Percentiles rank a stretch among this genome's conserved stretches.
These are phyloP conservation scores for Saccharomycopsis guyanensis DNA, from an alignment of 805 yeast species.

Conservation along the genomic window DNA sequence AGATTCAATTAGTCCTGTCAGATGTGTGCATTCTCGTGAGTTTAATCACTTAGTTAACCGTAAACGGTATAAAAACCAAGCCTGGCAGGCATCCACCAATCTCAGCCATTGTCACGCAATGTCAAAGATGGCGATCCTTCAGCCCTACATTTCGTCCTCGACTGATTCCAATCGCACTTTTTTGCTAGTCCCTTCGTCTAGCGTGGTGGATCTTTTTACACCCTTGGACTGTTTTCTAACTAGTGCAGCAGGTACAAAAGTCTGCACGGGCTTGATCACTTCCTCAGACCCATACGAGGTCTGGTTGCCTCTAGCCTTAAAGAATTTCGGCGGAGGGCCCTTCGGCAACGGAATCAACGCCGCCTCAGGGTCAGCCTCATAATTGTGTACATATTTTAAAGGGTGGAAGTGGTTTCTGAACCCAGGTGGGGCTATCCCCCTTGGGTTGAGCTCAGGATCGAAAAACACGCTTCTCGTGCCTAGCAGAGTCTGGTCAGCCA, in stretches of 20 bases:
- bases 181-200: neutral
- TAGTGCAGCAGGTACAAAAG: constrained; percentile 12
- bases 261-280: neutral
- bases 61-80: no score
- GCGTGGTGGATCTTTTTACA: neutral
- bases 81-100: no score
- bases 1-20: no score
- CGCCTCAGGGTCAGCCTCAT: neutral
- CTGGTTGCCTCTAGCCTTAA: constrained; percentile 7
- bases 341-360: constrained; percentile 14
- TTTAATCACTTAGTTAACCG: no score
- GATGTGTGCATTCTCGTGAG: constrained; percentile 1
- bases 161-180: constrained; percentile 10
- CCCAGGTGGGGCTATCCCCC: constrained; percentile 17
- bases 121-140: no score
- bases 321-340: constrained; percentile 18
- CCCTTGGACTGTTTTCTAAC: neutral
- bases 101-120: no score
- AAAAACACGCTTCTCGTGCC: constrained; percentile 19
- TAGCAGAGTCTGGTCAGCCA: neutral
- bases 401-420: constrained; percentile 17
- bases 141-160: constrained; percentile 3
- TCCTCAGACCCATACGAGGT: constrained; percentile 2
- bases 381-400: constrained; percentile 8
- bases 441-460: constrained; percentile 20